Base-by-base conservation (phyloP, 2,329 filamentous ascomycete genomes). In the Fusarium brevicatenulatum region DNA sequence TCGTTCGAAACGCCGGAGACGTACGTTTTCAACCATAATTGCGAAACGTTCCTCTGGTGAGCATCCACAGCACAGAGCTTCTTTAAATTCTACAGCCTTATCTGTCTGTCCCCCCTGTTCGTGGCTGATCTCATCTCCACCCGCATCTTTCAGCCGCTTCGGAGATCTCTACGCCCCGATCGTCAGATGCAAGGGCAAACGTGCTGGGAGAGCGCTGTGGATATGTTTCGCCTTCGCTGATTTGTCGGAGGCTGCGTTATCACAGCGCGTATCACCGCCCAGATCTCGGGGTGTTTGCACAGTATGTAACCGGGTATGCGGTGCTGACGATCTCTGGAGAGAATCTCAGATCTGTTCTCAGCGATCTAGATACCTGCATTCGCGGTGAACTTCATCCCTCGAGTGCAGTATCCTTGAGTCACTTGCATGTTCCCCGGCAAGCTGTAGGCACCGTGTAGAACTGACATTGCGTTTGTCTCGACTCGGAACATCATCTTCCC, bases 381-480 rank as follows among this genome's bases (percentile, higher is more conserved):
- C 5, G 15, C 2, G 18, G 4, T 5, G 18, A 46, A 13, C 43
- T 46, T 5, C 8, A 21, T 13, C 19, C 8, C 18, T 5, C 4
- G 8, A 6, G 5, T 28, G 16, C 12, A 2, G 1, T 1, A 10
- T 19, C 4, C 43, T 21, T 46, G 18, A 12, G 9, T 28, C 13
- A 25, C 5, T 0, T 36, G 15, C 8, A 25, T 46, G 0, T 25
- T 5, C 16, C 9, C 10, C 5, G 0, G 13, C 16, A 25, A 12
- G 11, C 4, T 28, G 18, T 1, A 2, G 4, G 12, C 18, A 46
- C 18, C 23, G 9, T 10, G 4, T 19, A 28, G 2, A 19, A 19
- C 10, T 9, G 5, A 7, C 18, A 13, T 19, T 46, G 5, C 23
- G 2, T 44, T 18, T 25, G 16, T 18, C 13, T 25, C 2, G 18